Percentiles rank a stretch among this genome's conserved stretches.
These are phyloP conservation scores for Kwoniella shivajii DNA, from an alignment of 1,284 basidiomycete genomes.

Conservation along the genomic window DNA sequence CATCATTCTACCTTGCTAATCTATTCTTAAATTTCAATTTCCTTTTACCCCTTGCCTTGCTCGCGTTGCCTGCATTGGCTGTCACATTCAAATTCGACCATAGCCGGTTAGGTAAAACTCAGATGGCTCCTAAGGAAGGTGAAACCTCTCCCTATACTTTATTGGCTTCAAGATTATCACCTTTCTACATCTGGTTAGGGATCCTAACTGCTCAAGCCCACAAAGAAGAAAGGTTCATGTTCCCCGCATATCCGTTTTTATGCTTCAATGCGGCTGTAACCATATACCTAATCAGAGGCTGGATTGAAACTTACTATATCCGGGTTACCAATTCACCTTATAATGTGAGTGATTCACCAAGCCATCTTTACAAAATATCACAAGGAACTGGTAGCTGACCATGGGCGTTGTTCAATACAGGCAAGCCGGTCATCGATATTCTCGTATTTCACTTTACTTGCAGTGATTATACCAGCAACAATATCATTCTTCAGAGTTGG, in stretches of 20 bases:
- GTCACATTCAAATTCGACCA: conserved; percentile 75
- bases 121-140: conserved; percentile 63
- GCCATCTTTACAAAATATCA: not conserved
- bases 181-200: conserved; percentile 85
- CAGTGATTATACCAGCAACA: conserved; percentile 66
- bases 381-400: not conserved
- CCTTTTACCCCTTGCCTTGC: conserved; percentile 73
- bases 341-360: conserved; percentile 59
- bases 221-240: conserved; percentile 99
- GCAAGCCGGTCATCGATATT: conserved; percentile 76
- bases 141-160: conserved; percentile 71
- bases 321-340: conserved; percentile 78
- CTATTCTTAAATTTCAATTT: conserved; percentile 93
- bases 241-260: conserved; percentile 85
- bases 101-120: conserved; percentile 71
- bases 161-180: conserved; percentile 72
- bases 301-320: conserved; percentile 77
- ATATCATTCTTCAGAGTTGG: conserved; percentile 77
- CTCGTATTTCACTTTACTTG: conserved; percentile 69
- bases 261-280: conserved; percentile 92
- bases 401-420: conserved; percentile 53
- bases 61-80: conserved; percentile 75
- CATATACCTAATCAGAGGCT: conserved; percentile 78
- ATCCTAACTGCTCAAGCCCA: conserved; percentile 82
- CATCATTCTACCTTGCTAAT: conserved; percentile 80